Percentiles rank a stretch among this genome's conserved stretches.
Evolutionary conservation across 116 monocot species (phyloP).

Genomic region (Trichopus zeylanicus): DNA sequence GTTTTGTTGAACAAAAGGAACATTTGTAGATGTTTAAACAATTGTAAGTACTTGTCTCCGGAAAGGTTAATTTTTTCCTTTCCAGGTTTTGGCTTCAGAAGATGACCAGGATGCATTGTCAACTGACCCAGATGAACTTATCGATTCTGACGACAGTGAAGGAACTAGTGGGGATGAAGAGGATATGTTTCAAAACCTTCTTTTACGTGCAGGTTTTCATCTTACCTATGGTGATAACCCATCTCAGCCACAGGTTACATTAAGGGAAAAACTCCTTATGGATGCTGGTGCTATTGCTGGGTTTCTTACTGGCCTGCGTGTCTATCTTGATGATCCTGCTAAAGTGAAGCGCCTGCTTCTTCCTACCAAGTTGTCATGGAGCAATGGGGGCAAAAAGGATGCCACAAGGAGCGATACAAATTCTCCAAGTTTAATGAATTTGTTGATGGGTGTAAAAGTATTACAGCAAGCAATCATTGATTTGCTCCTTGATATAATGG

Average conservation of each 20-base stretch:
- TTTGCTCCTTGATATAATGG: conserved; percentile 96
- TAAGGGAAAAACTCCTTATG: conserved; percentile 85
- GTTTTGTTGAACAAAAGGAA: not conserved
- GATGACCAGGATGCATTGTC: conserved; percentile 92
- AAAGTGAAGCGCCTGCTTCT: conserved; percentile 94
- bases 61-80: conserved; percentile 1
- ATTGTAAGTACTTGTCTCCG: not conserved
- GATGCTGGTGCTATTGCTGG: conserved; percentile 93
- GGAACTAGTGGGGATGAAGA: conserved; percentile 80
- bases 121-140: conserved; percentile 91
- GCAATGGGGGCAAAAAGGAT: conserved; percentile 45
- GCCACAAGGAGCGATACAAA: conserved; percentile 32
- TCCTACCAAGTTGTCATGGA: conserved; percentile 66
- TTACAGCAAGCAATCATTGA: conserved; percentile 92
- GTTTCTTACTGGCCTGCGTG: conserved; percentile 73
- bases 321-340: conserved; percentile 90
- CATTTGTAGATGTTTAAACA: not conserved
- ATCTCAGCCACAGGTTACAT: conserved; percentile 72
- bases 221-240: conserved; percentile 76
- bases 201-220: conserved; percentile 85
- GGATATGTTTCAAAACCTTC: conserved; percentile 78
- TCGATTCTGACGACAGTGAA: conserved; percentile 87
- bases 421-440: conserved; percentile 78
- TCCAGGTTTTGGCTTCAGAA: conserved; percentile 86
- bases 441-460: conserved; percentile 88